Conservation (phyloP, 169 alveolate genomes). For the Theileria parva region DNA sequence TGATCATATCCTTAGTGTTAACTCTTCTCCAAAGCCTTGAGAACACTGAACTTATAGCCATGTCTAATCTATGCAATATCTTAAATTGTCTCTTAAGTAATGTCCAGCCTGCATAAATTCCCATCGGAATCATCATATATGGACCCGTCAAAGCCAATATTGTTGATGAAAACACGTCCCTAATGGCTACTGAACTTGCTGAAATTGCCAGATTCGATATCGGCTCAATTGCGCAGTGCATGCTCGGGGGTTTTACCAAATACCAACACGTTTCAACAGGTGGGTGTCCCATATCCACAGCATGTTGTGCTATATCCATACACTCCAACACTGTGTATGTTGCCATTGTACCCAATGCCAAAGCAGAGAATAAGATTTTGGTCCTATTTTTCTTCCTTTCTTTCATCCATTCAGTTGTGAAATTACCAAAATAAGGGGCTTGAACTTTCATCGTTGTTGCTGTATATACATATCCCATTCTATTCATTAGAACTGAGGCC, state of each 20-base stretch:
- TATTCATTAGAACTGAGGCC: conserved; percentile 62
- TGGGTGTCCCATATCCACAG: conserved; percentile 73
- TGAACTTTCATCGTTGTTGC: conserved; percentile 71
- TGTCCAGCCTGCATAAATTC: conserved; percentile 72
- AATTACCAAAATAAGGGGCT: conserved; percentile 80
- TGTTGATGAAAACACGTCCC: conserved; percentile 74
- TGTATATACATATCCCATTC: conserved; percentile 68
- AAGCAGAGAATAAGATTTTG: conserved; percentile 64
- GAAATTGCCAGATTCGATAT: conserved; percentile 48
- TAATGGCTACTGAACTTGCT: conserved; percentile 66
- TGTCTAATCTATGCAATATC: conserved; percentile 73
- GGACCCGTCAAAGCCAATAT: conserved; percentile 77
- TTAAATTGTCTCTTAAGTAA: conserved; percentile 76
- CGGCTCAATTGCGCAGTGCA: conserved; percentile 63
- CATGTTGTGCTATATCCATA: conserved; percentile 78
- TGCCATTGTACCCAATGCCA: conserved; percentile 78
- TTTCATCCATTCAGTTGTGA: conserved; percentile 73
- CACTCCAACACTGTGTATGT: conserved; percentile 71
- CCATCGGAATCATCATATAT: conserved; percentile 76
- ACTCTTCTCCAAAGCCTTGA: conserved; percentile 72
- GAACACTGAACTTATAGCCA: conserved; percentile 68
- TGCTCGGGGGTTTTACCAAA: conserved; percentile 62
- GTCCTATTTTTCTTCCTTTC: conserved; percentile 67
- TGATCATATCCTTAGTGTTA: conserved; percentile 52
- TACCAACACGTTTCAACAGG: conserved; percentile 72